Evolutionary conservation across 78 protist genomes (phyloP), one percentile per base, ranked within the genome.

Genomic region (slime mould (Dictyostelium discoideum)): DNA sequence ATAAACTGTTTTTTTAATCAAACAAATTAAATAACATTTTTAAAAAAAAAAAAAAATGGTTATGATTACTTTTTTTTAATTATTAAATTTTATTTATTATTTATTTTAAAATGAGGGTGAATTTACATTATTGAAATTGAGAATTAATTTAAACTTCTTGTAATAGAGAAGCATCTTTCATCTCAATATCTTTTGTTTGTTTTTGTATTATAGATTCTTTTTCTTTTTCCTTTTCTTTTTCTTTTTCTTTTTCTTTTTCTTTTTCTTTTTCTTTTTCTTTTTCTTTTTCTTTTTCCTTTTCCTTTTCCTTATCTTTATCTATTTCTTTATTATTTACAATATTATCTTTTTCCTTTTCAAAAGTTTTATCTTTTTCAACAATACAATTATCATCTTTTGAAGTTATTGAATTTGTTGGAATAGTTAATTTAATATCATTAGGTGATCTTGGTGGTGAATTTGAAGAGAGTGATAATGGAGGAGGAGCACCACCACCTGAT

Each of bases 361-460:
- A 5, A 29, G 11, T 22, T 29, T 74, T 63, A 22, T 84, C 72
- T n/a, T n/a, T 40, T 32, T 60, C 50, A 60, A 3, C 50, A 60
- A 3, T 24, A 67, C n/a, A 63, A 40, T 8, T 42, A 24, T 67
- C 46, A 74, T 74, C 81, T 26, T 74, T 74, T 73, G 18, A 24
- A 32, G 24, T 74, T 14, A 74, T 74, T 5, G 81, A 74, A 74
- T 74, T 74, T 13, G 81, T 37, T 16, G 81, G 81, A 4, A 74
- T 20, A 4, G n/a, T 9, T 44, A 79, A 44, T 79, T 79, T 79
- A 14, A 26, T 11, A n/a, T 69, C 82, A 85, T 78, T 87, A 11
- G 93, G 93, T 39, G 93, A 87, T 54, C 93, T 50, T 18, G 93
- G 93, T 63, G 93, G 93, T 29, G 93, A 87, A 18, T 76, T 79